phyloP scores from a whole-genome alignment of 2,329 filamentous ascomycete genomes.

The Aureobasidium leucospermi region DNA sequence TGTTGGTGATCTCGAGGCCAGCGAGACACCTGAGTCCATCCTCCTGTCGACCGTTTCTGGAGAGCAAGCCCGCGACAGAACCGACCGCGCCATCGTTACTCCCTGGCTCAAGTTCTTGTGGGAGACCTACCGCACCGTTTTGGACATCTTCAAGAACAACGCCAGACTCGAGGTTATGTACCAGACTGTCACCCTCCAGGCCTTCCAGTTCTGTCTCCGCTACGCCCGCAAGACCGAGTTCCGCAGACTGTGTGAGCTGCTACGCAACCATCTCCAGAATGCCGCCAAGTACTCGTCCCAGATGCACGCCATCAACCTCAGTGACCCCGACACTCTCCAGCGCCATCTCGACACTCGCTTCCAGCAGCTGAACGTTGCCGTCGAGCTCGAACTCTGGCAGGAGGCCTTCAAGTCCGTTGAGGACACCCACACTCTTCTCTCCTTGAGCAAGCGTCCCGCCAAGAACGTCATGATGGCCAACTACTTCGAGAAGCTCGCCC shows the following conservation, averaged over 20 bases:
- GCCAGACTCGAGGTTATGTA: constrained; percentile 95
- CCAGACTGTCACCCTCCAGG: constrained; percentile 94
- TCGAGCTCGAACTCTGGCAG: constrained; percentile 97
- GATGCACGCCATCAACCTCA: constrained; percentile 99
- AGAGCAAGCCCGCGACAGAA: constrained; percentile 94
- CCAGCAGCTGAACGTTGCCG: constrained; percentile 95
- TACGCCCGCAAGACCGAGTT: constrained; percentile 99
- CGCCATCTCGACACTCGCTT: constrained; percentile 96
- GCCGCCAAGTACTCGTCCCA: constrained; percentile 98
- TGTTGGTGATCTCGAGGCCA: constrained; percentile 92
- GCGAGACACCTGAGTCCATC: constrained; percentile 96
- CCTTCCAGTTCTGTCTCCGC: constrained; percentile 97
- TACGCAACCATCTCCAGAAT: constrained; percentile 97
- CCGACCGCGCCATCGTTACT: constrained; percentile 94
- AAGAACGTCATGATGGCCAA: constrained; percentile 99
- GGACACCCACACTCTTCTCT: constrained; percentile 95
- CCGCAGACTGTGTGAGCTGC: constrained; percentile 92
- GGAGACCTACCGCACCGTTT: constrained; percentile 97
- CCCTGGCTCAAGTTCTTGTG: constrained; percentile 99
- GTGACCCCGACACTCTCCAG: constrained; percentile 93
- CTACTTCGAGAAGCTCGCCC: constrained; percentile 98
- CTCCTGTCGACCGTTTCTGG: constrained; percentile 95
- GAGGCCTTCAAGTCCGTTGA: constrained; percentile 99
- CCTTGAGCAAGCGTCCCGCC: constrained; percentile 91
- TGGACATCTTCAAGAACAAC: constrained; percentile 99